phyloP scores from a whole-genome alignment of 495 filamentous ascomycete genomes.

The Penicillium manginii region DNA sequence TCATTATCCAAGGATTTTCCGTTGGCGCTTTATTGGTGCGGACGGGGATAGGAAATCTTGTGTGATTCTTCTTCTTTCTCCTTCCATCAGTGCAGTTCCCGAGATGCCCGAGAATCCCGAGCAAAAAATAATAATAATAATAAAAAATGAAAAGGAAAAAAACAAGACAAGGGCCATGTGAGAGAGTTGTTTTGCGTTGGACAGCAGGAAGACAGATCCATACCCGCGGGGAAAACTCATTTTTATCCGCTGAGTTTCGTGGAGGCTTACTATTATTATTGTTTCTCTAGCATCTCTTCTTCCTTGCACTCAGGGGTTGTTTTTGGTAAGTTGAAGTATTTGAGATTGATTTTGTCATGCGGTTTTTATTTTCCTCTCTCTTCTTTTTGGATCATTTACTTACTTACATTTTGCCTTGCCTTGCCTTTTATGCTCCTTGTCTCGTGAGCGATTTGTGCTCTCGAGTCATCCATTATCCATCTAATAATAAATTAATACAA shows the following conservation, averaged over 20 bases:
- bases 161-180: background rate
- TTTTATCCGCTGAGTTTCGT: background rate
- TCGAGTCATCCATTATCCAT: background rate
- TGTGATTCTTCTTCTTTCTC: background rate
- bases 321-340: background rate
- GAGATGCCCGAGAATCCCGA: background rate
- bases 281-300: background rate
- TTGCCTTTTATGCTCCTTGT: background rate
- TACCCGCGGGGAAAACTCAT: background rate
- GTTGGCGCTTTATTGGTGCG: no score
- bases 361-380: background rate
- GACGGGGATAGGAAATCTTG: no score
- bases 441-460: background rate
- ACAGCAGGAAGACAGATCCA: background rate
- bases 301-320: background rate
- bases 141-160: background rate
- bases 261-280: background rate
- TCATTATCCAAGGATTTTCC: no score
- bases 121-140: background rate
- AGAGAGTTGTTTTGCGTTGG: background rate
- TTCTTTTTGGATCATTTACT: background rate
- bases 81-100: background rate
- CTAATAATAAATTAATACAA: background rate
- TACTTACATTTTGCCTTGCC: background rate
- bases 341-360: background rate